A percentile compares a stretch with the other conserved stretches of the same genome.
These are phyloP conservation scores for Lachnellula occidentalis DNA, from an alignment of 2,329 filamentous ascomycete genomes.

Conservation along the genomic window DNA sequence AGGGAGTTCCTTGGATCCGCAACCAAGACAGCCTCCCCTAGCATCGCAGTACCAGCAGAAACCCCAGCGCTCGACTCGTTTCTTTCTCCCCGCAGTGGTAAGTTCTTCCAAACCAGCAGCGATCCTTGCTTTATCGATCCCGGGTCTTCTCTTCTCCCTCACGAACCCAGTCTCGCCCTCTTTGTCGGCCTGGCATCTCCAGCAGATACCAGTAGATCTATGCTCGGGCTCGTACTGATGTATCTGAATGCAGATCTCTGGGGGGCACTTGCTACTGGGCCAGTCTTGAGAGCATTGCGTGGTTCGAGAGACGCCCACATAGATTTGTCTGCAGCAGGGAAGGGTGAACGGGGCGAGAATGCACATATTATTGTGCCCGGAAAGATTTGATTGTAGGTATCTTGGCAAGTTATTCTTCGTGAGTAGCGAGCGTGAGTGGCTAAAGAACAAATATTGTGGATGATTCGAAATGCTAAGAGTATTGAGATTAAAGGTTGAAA, in stretches of 20 bases:
- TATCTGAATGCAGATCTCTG: slow-evolving; percentile 22
- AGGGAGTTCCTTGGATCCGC: slow-evolving; percentile 8
- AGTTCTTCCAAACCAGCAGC: slow-evolving; percentile 18
- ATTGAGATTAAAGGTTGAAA: neutral
- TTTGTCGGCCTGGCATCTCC: slow-evolving; percentile 21
- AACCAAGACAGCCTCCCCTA: slow-evolving; percentile 11
- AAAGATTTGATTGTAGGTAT: neutral
- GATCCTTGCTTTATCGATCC: slow-evolving; percentile 21
- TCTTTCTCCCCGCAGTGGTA: slow-evolving; percentile 10
- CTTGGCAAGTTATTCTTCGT: too few species aligned
- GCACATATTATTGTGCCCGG: slow-evolving; percentile 19
- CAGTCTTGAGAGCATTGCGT: slow-evolving; percentile 22
- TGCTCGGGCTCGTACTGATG: slow-evolving; percentile 6
- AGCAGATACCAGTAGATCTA: slow-evolving; percentile 16
- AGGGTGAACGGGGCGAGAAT: slow-evolving; percentile 19
- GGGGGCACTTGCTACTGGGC: slow-evolving; percentile 25
- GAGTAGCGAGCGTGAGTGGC: too few species aligned
- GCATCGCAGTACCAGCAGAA: slow-evolving; percentile 22
- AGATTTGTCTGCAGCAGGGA: slow-evolving; percentile 23
- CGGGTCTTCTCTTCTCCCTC: slow-evolving; percentile 20
- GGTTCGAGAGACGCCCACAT: slow-evolving; percentile 18
- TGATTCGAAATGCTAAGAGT: neutral
- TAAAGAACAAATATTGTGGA: neutral
- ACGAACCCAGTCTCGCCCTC: neutral
- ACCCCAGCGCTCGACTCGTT: slow-evolving; percentile 9